These are phyloP conservation scores for Crithidia sp. DNA, from an alignment of 208 protist genomes.

Conservation along the genomic window DNA sequence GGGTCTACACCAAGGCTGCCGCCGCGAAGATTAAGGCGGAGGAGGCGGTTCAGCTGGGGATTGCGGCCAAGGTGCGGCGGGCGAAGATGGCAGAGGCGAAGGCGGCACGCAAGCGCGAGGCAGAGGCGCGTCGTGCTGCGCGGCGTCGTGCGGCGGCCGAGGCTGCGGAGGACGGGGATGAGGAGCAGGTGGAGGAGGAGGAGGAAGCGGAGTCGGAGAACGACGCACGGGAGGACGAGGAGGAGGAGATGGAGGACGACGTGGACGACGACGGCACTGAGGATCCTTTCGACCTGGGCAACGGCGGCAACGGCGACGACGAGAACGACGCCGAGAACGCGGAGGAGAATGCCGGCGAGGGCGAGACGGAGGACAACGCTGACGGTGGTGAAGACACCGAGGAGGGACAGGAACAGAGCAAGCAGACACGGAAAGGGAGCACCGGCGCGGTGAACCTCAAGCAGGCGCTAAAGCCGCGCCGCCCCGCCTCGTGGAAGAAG, in stretches of 20 bases:
- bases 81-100: conserved; percentile 36
- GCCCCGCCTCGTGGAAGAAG: conserved; percentile 37
- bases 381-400: conserved; percentile 27
- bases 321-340: conserved; percentile 46
- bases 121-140: conserved; percentile 34
- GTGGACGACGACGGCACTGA: conserved; percentile 26
- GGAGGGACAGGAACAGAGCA: conserved; percentile 19
- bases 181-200: conserved; percentile 25
- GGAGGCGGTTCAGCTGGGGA: conserved; percentile 43
- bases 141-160: conserved; percentile 28
- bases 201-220: conserved; percentile 45
- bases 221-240: conserved; percentile 35
- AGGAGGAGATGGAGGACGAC: too few species aligned
- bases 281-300: conserved; percentile 32
- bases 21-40: conserved; percentile 42
- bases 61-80: conserved; percentile 40
- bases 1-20: conserved; percentile 44
- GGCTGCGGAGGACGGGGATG: conserved; percentile 28
- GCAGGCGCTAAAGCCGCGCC: conserved; percentile 6
- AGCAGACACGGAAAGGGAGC: background rate
- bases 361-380: conserved; percentile 25
- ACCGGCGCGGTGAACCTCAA: background rate
- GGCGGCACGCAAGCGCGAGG: conserved; percentile 48
- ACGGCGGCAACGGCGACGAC: conserved; percentile 30
- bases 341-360: conserved; percentile 37